phyloP scores from a whole-genome alignment of 164 flowering plant species.

The Aristolochia fimbriata region DNA sequence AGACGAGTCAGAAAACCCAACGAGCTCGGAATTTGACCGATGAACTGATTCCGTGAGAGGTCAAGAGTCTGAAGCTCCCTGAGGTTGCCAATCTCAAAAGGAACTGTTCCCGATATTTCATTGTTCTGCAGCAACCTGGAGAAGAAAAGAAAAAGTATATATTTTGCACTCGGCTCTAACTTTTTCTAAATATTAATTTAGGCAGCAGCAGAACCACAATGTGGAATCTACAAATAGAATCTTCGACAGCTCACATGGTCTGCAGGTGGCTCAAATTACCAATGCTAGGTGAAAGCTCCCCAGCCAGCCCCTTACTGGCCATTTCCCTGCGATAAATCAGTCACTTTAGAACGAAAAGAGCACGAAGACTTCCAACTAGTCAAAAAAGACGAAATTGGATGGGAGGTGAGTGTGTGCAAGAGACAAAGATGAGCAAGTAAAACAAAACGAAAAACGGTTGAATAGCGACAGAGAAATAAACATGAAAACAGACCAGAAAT shows the following conservation, averaged over 20 bases:
- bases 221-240: neutral
- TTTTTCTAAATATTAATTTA: neutral
- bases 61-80: conserved; percentile 70
- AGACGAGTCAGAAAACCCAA: conserved; percentile 58
- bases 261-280: conserved; percentile 78
- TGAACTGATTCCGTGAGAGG: conserved; percentile 73
- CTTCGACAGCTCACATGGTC: conserved; percentile 48
- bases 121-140: conserved; percentile 86
- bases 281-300: conserved; percentile 67
- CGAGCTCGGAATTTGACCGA: conserved; percentile 76
- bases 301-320: conserved; percentile 66
- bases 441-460: neutral
- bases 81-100: conserved; percentile 76
- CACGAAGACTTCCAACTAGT: too few relatives aligned
- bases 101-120: conserved; percentile 61
- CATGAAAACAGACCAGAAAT: neutral
- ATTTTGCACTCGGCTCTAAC: neutral
- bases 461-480: neutral
- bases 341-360: neutral
- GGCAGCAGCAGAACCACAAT: neutral
- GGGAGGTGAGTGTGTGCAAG: neutral
- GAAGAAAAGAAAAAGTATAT: neutral
- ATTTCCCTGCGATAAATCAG: conserved; percentile 48
- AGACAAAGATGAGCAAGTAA: neutral
- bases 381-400: too few relatives aligned